A percentile compares a stretch with the other conserved stretches of the same genome.
These are phyloP conservation scores for Didymella glomerata DNA, from an alignment of 2,329 filamentous ascomycete genomes.

Conservation along the genomic window DNA sequence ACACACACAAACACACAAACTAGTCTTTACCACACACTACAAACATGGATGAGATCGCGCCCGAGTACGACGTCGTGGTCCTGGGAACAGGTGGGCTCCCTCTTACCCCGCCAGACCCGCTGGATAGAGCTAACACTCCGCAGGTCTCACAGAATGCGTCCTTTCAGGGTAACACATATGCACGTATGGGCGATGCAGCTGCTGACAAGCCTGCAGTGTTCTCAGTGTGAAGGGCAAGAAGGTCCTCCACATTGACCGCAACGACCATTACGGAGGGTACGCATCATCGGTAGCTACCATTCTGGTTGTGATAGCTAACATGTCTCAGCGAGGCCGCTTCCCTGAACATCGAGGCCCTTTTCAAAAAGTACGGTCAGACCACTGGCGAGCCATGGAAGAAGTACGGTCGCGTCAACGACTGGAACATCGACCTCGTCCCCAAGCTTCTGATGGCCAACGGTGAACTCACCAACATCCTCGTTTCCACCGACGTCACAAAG, in stretches of 20 bases:
- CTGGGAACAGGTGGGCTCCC: conserved; percentile 85
- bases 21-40: conserved; percentile 24
- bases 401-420: conserved; percentile 95
- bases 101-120: conserved; percentile 50
- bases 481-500: conserved; percentile 79
- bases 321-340: conserved; percentile 84
- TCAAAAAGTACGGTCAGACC: conserved; percentile 94
- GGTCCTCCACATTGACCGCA: conserved; percentile 97
- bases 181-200: conserved; percentile 5
- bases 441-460: conserved; percentile 99
- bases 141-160: conserved; percentile 98
- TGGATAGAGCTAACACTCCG: conserved; percentile 42
- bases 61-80: conserved; percentile 98
- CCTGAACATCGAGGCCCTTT: conserved; percentile 91
- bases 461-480: conserved; percentile 97
- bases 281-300: conserved; percentile 50
- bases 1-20: conserved; percentile 34
- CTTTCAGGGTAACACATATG: conserved; percentile 79
- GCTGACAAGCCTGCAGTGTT: conserved; percentile 66
- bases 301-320: conserved; percentile 34
- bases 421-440: conserved; percentile 98
- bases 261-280: conserved; percentile 97
- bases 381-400: conserved; percentile 94
- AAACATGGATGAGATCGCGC: conserved; percentile 96
- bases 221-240: conserved; percentile 99